Base-by-base conservation (phyloP, 768 basidiomycete species). In the Phlebiopsis flavidoalba region DNA sequence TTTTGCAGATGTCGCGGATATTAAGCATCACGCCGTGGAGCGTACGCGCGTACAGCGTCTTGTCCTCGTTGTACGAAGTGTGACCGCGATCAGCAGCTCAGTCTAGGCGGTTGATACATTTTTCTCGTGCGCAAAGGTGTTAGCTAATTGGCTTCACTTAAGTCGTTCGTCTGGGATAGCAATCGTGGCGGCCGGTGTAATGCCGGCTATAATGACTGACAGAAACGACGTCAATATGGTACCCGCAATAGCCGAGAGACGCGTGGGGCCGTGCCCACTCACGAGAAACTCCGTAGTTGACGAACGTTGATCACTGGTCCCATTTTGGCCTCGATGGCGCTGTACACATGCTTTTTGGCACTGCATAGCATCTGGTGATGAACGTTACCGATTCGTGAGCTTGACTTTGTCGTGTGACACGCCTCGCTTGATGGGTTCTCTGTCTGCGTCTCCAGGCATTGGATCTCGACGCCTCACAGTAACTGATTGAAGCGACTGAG, bases 1-100 rank as follows among this genome's bases (percentile, higher is more conserved):
- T 95, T 76, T 90, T 94, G 83, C 94, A 95, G 65, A 98, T 98
- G 67, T 98, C 91, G 65, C 95, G 90, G 63, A 98, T 96, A 74
- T 99, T 98, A 63, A 96, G 74, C 95, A 98, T 98, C 68, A 98
- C 89, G 64, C 92, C 92, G 69, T 98, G 96, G 45, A 98, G 79
- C 0, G 96, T 98, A 64, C 90, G 87, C 26, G 91, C 85, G 69
- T 93, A 92, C n/a, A 93, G 83, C 6, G 85, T 87, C 78, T 93
- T 94, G 82, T 94, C 91, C 73, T 95, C 93, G 64, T 94, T 93
- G 77, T 93, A 94, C 3, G 88, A 92, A 6, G 93, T 97, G 64
- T 97, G 64, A 98, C 91, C 10, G 94, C 95, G 67, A 98, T 96
- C 24, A 98, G 82, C 7, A 98, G 73, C 64, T 98, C 96, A 0